These are phyloP conservation scores for Cytospora leucostoma DNA, from an alignment of 2,329 filamentous ascomycete genomes.

Conservation along the genomic window DNA sequence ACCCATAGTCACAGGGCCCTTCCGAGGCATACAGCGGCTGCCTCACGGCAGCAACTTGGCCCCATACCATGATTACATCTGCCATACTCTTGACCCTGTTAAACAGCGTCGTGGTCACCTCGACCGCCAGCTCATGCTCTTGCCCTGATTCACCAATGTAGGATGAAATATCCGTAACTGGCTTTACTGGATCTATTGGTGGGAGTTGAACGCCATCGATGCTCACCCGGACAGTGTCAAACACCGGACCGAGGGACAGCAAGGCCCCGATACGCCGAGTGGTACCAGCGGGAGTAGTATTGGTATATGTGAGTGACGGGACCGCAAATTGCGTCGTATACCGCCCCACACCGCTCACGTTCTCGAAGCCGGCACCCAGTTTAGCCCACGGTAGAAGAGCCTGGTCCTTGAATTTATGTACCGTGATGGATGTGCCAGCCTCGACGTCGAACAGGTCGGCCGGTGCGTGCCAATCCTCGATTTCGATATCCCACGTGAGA, in stretches of 20 bases:
- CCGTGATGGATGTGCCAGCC: slow-evolving; percentile 10
- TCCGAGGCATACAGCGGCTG: slow-evolving; percentile 10
- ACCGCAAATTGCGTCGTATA: slow-evolving; percentile 19
- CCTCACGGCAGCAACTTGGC: slow-evolving; percentile 10
- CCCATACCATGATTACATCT: slow-evolving; percentile 12
- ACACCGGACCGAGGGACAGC: slow-evolving; percentile 13
- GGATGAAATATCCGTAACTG: slow-evolving; percentile 15
- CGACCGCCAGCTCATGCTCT: slow-evolving; percentile 8
- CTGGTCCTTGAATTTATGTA: slow-evolving; percentile 12
- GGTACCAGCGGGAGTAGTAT: background rate
- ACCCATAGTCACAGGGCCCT: slow-evolving; percentile 13
- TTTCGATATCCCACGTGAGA: slow-evolving; percentile 17
- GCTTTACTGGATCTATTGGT: slow-evolving; percentile 19
- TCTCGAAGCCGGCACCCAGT: slow-evolving; percentile 14
- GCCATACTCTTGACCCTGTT: slow-evolving; percentile 9
- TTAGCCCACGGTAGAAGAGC: slow-evolving; percentile 12
- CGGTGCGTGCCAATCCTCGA: slow-evolving; percentile 17
- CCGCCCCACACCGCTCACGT: slow-evolving; percentile 18
- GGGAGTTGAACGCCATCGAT: slow-evolving; percentile 17
- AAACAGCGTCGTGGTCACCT: slow-evolving; percentile 15
- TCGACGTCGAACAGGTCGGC: slow-evolving; percentile 17
- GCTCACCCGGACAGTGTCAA: slow-evolving; percentile 20
- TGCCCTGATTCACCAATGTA: slow-evolving; percentile 1
- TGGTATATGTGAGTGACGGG: slow-evolving; percentile 6
- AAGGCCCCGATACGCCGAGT: slow-evolving; percentile 12